These are phyloP conservation scores for Zygosaccharomyces pseudorouxii DNA, from an alignment of 805 yeast genomes.

Conservation along the genomic window DNA sequence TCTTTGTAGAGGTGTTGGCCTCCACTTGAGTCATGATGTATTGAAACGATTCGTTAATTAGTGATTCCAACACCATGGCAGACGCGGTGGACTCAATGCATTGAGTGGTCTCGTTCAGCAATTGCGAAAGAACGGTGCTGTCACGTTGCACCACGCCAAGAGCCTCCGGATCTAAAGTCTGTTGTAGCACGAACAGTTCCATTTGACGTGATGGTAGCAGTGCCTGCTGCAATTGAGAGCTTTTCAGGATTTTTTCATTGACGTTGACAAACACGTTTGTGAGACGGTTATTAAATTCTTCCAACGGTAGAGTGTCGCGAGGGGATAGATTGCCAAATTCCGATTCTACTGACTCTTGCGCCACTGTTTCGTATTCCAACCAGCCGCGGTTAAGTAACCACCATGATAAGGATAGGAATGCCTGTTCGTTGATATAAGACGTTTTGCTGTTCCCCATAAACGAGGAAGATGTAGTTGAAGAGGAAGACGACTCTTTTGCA, in stretches of 20 bases:
- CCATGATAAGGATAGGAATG: conserved; percentile 85
- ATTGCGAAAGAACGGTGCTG: conserved; percentile 31
- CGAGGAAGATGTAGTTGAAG: not conserved
- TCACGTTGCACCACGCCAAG: conserved; percentile 30
- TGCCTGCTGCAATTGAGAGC: conserved; percentile 33
- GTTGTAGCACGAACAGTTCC: conserved; percentile 52
- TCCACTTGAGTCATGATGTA: conserved; percentile 27
- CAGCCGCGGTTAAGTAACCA: conserved; percentile 90
- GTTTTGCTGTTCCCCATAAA: conserved; percentile 1
- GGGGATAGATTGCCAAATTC: conserved; percentile 66
- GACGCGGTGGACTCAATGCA: conserved; percentile 36
- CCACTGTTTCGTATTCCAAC: conserved; percentile 48
- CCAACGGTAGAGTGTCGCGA: conserved; percentile 60
- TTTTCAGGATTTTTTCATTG: conserved; percentile 31
- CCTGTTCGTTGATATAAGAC: conserved; percentile 61
- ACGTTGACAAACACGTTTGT: conserved; percentile 33
- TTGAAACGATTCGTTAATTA: conserved; percentile 31
- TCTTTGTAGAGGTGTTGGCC: conserved; percentile 17
- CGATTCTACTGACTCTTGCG: conserved; percentile 52
- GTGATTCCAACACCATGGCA: conserved; percentile 25
- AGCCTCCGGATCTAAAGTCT: conserved; percentile 44
- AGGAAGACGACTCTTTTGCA: conserved; percentile 16
- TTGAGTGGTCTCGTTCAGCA: conserved; percentile 44
- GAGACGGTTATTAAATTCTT: conserved; percentile 50
- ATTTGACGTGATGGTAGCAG: conserved; percentile 47